phyloP scores from a whole-genome alignment of 2,329 filamentous ascomycete genomes.

The Penicillium sp. region DNA sequence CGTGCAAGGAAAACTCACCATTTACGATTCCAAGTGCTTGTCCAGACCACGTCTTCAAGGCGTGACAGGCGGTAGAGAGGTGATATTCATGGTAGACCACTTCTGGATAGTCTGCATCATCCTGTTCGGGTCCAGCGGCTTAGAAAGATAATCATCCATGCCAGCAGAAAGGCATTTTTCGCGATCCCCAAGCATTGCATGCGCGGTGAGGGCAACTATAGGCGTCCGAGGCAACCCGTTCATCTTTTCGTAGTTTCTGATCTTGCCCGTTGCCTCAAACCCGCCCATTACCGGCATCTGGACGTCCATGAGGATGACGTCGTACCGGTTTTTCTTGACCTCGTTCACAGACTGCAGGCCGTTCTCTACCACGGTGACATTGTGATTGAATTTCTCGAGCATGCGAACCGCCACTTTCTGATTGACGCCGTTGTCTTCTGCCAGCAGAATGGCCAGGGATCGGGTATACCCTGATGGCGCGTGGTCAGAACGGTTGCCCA shows the following conservation, averaged over 20 bases:
- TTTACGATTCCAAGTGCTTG: neutral
- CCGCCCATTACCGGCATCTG: constrained; percentile 98
- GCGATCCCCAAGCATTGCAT: constrained; percentile 91
- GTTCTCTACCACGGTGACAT: constrained; percentile 69
- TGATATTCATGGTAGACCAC: constrained; percentile 16
- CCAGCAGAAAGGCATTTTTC: constrained; percentile 93
- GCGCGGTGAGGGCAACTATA: constrained; percentile 87
- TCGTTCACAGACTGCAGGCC: constrained; percentile 64
- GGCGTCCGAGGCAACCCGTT: constrained; percentile 72
- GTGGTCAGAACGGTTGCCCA: constrained; percentile 86
- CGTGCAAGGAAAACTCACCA: too few relatives aligned
- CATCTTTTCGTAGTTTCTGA: constrained; percentile 79
- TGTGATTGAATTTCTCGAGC: constrained; percentile 77
- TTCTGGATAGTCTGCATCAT: constrained; percentile 54
- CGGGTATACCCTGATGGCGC: constrained; percentile 84
- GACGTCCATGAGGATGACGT: constrained; percentile 93
- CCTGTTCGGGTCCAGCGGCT: constrained; percentile 85
- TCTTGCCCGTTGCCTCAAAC: constrained; percentile 88
- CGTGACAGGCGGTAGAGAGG: constrained; percentile 3
- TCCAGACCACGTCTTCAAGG: neutral
- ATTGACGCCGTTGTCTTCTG: constrained; percentile 93
- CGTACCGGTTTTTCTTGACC: constrained; percentile 78
- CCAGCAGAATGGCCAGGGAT: constrained; percentile 84
- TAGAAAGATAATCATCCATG: constrained; percentile 96
- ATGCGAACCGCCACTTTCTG: constrained; percentile 92